Evolutionary conservation across 1,284 basidiomycete genomes (phyloP), one percentile per base, ranked within the genome.

Genomic region (Irpex lacteus): DNA sequence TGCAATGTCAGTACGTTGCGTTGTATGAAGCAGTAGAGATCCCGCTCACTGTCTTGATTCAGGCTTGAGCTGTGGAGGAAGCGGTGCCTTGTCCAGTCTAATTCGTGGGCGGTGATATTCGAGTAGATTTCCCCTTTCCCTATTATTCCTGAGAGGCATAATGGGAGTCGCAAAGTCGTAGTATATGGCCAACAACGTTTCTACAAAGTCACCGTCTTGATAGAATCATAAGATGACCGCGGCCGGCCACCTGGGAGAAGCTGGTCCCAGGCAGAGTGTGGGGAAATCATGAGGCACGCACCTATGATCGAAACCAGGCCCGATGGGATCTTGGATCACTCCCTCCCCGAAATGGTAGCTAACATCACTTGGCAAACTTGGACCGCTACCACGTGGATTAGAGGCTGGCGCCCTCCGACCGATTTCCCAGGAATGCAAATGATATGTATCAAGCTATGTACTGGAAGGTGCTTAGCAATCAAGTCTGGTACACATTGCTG

Each of bases 91-190:
- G 38, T 62, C 60, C 21, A 63, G 44, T 21, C 49, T n/a, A n/a
- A 66, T 58, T 26, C 59, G 57, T 15, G 66, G 66, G 4, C 66
- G 21, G 50, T 67, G 66, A 53, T 63, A 67, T 32, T 64, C 59
- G 1, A 67, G 54, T 11, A 65, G 57, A 21, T 60, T 55, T 15
- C 59, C 63, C 15, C 47, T 38, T 44, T 38, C 36, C 50, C 2
- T 15, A 15, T 11, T 15, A n/a, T 11, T 18, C 18, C 8, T 26
- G 53, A 15, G 18, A 40, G 59, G 21, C 40, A 40, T 36, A n/a
- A 26, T 26, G 26, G 26, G 26, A 26, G 26, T 26, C 26, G 26
- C 26, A 26, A 26, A 26, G 4, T 26, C 26, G 26, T 26, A 26
- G 26, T 3, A 26, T 26, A 26, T 26, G 26, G 4, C 26, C 26